Base-by-base conservation (phyloP, 169 alveolate genomes). In the Plasmodium vivax region DNA sequence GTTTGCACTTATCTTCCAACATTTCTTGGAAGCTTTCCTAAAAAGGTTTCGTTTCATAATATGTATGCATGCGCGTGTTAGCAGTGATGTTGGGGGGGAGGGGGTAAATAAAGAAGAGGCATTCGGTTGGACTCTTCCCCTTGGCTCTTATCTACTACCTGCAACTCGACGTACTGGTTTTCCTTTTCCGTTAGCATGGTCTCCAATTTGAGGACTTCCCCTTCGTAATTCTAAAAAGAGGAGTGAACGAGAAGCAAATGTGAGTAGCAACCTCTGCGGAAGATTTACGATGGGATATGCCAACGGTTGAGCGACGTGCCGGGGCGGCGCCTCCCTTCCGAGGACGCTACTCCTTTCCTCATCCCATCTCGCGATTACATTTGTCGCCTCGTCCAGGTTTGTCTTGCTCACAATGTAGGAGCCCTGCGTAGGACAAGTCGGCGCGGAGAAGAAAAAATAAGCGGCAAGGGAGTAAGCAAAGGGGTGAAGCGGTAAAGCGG, bases 181-280 rank as follows among this genome's bases (percentile, higher is more conserved):
- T 85, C 85, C 71, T 85, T 85, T 74, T 77, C 93, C 62, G 56
- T 75, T 74, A 85, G 32, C 54, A 75, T 47, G 9, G 54, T 47
- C 27, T 85, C 93, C 30, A 85, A 23, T 85, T 85, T 75, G 32
- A 41, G 68, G 3, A 85, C 32, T 16, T 85, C 51, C 45, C 68
- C 93, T 85, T 85, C 82, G 68, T 74, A 85, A 19, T 75, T 85
- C 93, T 85, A 27, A 85, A 74, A 85, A 41, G 62, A 51, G 30
- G 58, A 4, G 23, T 83, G 43, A 7, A 83, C 16, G 27, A 45
- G n/a, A 12, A 14, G 23, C 2, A 34, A 62, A 19, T 38, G n/a
- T 38, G 41, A 30, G n/a, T 71, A 38, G 19, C 14, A 68, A 41
- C 30, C 12, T 83, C 43, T 27, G 27, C 43, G 68, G 5, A n/a